Evolutionary conservation across 1,139 yeast genomes (phyloP).

Genomic region (Suhomyces maxii): DNA sequence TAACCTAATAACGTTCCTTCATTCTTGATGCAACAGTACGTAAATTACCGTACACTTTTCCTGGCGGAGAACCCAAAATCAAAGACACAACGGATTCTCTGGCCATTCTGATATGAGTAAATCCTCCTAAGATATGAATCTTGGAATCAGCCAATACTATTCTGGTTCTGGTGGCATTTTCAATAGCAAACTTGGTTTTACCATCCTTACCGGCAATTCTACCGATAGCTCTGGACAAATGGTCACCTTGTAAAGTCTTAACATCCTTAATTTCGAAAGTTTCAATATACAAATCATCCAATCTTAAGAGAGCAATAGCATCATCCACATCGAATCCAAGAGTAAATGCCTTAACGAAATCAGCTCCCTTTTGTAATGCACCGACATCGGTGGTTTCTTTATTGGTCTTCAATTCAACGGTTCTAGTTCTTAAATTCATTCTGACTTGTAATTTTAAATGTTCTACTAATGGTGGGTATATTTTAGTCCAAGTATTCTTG

Average conservation of each 20-base stretch:
- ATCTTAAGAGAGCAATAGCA: conserved; percentile 88
- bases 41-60: conserved; percentile 94
- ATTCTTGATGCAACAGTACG: conserved; percentile 95
- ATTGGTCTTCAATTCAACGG: conserved; percentile 83
- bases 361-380: conserved; percentile 97
- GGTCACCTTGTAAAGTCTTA: conserved; percentile 92
- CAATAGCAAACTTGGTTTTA: conserved; percentile 96
- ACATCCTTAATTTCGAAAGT: conserved; percentile 97
- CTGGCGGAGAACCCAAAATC: conserved; percentile 97
- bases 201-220: conserved; percentile 99
- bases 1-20: conserved; percentile 81
- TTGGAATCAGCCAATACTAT: conserved; percentile 95
- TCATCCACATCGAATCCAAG: conserved; percentile 96
- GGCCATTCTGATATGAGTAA: conserved; percentile 95
- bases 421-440: conserved; percentile 83
- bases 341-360: conserved; percentile 90
- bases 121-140: conserved; percentile 95
- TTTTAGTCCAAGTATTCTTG: conserved; percentile 85
- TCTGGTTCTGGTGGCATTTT: conserved; percentile 96
- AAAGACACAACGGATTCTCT: conserved; percentile 93
- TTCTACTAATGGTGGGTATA: conserved; percentile 93
- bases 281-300: conserved; percentile 94
- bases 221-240: conserved; percentile 96
- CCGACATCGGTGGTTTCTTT: conserved; percentile 85
- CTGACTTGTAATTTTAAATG: conserved; percentile 92